Percentiles rank a stretch among this genome's conserved stretches.
Evolutionary conservation across 805 yeast genomes (phyloP).

Genomic region (Starmerella kuoi): DNA sequence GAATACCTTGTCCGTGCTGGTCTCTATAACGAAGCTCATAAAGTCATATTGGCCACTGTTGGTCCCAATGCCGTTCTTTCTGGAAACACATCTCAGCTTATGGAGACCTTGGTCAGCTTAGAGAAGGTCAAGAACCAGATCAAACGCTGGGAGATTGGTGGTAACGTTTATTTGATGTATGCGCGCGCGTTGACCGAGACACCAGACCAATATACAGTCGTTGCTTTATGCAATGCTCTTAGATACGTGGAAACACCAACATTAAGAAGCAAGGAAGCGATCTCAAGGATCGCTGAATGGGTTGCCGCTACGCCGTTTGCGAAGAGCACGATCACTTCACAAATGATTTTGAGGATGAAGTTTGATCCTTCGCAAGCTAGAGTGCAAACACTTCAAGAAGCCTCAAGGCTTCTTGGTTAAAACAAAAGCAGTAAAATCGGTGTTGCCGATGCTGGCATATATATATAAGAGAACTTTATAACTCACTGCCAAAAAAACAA

Average conservation of each 20-base stretch:
- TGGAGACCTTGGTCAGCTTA: constrained; percentile 22
- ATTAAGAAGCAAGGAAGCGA: constrained; percentile 21
- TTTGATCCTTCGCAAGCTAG: constrained; percentile 16
- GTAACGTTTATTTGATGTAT: constrained; percentile 30
- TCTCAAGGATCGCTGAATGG: constrained; percentile 23
- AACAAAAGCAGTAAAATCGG: too few relatives aligned
- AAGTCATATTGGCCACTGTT: constrained; percentile 40
- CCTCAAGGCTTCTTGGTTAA: constrained; percentile 10
- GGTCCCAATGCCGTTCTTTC: constrained; percentile 63
- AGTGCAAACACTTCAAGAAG: constrained; percentile 14
- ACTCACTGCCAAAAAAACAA: too few relatives aligned
- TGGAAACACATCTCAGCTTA: constrained; percentile 27
- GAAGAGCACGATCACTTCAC: background rate
- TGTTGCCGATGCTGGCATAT: background rate
- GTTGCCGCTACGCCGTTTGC: constrained; percentile 20
- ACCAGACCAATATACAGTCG: background rate
- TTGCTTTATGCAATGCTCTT: constrained; percentile 7
- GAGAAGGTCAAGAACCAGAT: constrained; percentile 15
- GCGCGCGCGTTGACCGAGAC: constrained; percentile 7
- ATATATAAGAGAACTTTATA: too few relatives aligned
- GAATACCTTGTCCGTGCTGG: constrained; percentile 50
- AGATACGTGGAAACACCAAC: constrained; percentile 11
- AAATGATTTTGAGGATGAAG: constrained; percentile 16
- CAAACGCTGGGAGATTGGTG: constrained; percentile 28
- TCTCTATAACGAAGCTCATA: constrained; percentile 52